A percentile compares a stretch with the other conserved stretches of the same genome.
phyloP scores from a whole-genome alignment of 768 basidiomycete genomes.

The Candolleomyces aberdarensis region DNA sequence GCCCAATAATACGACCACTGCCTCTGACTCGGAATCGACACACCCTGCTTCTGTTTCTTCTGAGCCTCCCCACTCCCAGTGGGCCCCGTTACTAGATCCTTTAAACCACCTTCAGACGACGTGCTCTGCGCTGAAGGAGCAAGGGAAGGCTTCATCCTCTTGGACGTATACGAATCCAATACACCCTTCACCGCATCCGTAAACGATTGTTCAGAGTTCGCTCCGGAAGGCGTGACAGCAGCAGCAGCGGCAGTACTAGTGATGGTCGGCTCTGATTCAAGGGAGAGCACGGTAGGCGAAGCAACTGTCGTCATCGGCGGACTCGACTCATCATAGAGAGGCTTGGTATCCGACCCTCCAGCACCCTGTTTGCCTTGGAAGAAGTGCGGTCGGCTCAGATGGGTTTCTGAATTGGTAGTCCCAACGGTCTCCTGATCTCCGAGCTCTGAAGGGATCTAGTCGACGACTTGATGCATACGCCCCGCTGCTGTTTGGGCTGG shows the following conservation, averaged over 20 bases:
- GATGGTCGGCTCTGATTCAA: not conserved
- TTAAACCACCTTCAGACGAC: not conserved
- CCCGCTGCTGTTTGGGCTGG: slow-evolving; percentile 9
- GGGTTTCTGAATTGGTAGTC: too few species aligned
- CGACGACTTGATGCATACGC: not conserved
- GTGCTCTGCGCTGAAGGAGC: too few species aligned
- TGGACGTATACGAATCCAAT: slow-evolving; percentile 65
- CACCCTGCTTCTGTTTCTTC: slow-evolving; percentile 46
- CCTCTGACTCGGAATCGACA: slow-evolving; percentile 79
- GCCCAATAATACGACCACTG: slow-evolving; percentile 82
- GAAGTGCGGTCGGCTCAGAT: not conserved
- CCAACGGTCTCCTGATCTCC: not conserved
- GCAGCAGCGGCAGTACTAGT: not conserved
- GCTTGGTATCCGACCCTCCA: not conserved
- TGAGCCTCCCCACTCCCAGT: slow-evolving; percentile 13
- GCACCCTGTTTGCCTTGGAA: not conserved
- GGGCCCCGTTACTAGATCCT: not conserved
- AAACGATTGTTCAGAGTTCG: slow-evolving; percentile 28
- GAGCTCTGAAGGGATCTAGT: not conserved
- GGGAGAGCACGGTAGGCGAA: not conserved
- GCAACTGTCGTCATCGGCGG: not conserved
- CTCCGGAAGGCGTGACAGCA: not conserved
- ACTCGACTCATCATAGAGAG: not conserved
- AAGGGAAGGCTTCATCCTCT: slow-evolving; percentile 54
- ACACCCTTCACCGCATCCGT: slow-evolving; percentile 48